Evolutionary conservation across 2,329 filamentous ascomycete species (phyloP).

Genomic region (Venturiaceae sp.): DNA sequence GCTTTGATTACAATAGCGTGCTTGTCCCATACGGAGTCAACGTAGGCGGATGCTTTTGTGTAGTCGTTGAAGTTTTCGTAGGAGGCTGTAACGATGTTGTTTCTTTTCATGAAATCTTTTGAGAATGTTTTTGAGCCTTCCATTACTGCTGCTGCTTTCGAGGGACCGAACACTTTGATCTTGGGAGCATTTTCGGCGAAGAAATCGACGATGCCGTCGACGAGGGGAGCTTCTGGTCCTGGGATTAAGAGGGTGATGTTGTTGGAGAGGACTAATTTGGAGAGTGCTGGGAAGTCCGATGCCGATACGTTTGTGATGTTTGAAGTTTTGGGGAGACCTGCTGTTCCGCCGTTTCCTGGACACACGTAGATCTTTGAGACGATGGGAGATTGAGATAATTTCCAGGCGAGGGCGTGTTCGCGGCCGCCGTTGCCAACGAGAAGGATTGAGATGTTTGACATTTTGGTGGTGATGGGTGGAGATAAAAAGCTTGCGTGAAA

Average conservation of each 20-base stretch:
- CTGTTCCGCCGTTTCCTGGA: slow-evolving; percentile 82
- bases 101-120: slow-evolving; percentile 93
- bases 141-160: slow-evolving; percentile 73
- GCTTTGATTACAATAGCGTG: slow-evolving; percentile 72
- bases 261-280: slow-evolving; percentile 63
- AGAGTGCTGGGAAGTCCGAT: slow-evolving; percentile 69
- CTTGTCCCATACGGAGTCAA: slow-evolving; percentile 31
- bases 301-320: slow-evolving; percentile 63
- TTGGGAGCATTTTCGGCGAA: slow-evolving; percentile 51
- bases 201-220: slow-evolving; percentile 78
- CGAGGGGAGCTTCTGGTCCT: slow-evolving; percentile 87
- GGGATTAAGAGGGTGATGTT: slow-evolving; percentile 75
- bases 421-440: slow-evolving; percentile 90
- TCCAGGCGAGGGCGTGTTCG: slow-evolving; percentile 93
- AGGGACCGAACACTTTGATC: slow-evolving; percentile 79
- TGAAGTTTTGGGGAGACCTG: slow-evolving; percentile 55
- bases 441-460: slow-evolving; percentile 48
- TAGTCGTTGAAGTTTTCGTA: slow-evolving; percentile 85
- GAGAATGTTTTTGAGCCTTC: slow-evolving; percentile 96
- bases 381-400: slow-evolving; percentile 69
- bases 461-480: not conserved
- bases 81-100: slow-evolving; percentile 80
- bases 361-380: slow-evolving; percentile 64
- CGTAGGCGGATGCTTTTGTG: slow-evolving; percentile 60
- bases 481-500: too few species aligned